phyloP scores from a whole-genome alignment of 345 rosid genomes.

The Ceriops decandra region DNA sequence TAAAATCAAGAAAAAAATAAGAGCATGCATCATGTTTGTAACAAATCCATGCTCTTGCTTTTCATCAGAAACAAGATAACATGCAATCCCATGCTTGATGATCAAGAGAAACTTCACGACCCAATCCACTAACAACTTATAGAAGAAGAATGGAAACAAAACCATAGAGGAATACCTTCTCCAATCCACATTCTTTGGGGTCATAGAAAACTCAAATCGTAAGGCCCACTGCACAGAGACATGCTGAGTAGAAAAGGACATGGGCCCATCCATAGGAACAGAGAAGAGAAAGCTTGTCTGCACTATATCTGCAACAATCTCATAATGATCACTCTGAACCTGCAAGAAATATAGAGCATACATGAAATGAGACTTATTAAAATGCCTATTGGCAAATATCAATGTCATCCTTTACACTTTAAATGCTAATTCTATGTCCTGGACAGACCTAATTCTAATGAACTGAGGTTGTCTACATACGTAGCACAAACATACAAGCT shows the following conservation, averaged over 20 bases:
- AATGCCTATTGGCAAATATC: not conserved
- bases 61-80: too few species aligned
- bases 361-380: not conserved
- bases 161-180: constrained; percentile 49
- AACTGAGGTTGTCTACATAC: too few species aligned
- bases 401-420: not conserved
- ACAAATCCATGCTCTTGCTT: too few species aligned
- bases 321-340: constrained; percentile 95
- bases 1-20: not conserved
- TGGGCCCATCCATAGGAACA: constrained; percentile 93
- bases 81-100: too few species aligned
- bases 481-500: too few species aligned
- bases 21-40: not conserved
- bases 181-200: constrained; percentile 77
- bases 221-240: constrained; percentile 88
- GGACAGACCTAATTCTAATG: too few species aligned
- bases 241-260: constrained; percentile 82
- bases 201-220: constrained; percentile 83
- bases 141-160: constrained; percentile 1
- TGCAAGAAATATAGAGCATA: constrained; percentile 27
- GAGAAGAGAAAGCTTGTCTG: constrained; percentile 96
- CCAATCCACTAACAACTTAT: not conserved
- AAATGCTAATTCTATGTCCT: not conserved
- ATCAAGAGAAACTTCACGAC: not conserved
- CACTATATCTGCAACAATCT: constrained; percentile 87